phyloP scores from a whole-genome alignment of 2,329 filamentous ascomycete species.

The Fusarium sp. region DNA sequence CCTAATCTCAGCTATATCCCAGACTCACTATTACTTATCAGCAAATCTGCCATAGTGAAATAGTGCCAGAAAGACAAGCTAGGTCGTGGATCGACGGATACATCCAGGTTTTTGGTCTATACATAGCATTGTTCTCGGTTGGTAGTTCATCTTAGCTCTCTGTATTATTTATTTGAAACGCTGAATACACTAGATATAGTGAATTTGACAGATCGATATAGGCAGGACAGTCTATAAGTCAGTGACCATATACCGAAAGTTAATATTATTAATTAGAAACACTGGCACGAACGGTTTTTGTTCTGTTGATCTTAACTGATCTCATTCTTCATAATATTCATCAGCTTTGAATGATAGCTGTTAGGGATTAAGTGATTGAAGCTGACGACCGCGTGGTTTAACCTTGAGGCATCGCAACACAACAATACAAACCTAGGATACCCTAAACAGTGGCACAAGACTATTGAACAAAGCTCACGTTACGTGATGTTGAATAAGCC shows the following conservation, averaged over 20 bases:
- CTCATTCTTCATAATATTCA: not conserved
- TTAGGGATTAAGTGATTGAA: not conserved
- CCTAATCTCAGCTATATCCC: conserved; percentile 26
- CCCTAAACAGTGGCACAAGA: conserved; percentile 9
- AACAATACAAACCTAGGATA: not conserved
- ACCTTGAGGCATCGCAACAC: not conserved
- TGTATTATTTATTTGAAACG: conserved; percentile 19
- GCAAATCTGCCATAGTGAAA: not conserved
- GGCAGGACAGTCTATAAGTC: conserved; percentile 5
- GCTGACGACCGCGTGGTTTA: not conserved
- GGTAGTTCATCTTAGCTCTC: not conserved
- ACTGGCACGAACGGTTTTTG: not conserved
- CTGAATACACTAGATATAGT: not conserved
- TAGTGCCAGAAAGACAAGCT: not conserved
- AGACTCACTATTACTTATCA: conserved; percentile 14
- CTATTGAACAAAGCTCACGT: not conserved
- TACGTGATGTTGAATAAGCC: conserved; percentile 14
- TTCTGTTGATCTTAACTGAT: not conserved
- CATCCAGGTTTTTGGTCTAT: conserved; percentile 7
- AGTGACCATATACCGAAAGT: not conserved
- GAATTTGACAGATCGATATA: conserved; percentile 15
- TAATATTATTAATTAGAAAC: not conserved
- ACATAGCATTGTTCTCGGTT: not conserved
- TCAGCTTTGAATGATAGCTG: not conserved
- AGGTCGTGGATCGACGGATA: conserved; percentile 8